Percentiles rank a stretch among this genome's conserved stretches.
phyloP scores from a whole-genome alignment of 108 stramenopile genomes.

The Nannochloropsis salina region DNA sequence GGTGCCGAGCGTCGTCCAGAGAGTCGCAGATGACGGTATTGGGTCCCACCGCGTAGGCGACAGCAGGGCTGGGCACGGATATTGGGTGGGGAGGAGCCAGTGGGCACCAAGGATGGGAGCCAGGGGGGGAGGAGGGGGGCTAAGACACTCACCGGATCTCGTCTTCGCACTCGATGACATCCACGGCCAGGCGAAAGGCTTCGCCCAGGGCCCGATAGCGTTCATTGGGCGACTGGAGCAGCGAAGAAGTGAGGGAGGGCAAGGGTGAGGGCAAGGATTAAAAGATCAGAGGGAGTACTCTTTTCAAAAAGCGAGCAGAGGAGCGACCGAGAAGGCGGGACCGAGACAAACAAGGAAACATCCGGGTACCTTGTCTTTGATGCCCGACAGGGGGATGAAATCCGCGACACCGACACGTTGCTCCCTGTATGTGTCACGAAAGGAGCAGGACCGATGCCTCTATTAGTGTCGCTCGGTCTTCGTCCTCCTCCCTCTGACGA shows the following conservation, averaged over 20 bases:
- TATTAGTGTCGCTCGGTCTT: no score
- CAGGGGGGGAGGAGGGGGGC: not conserved
- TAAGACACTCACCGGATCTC: not conserved
- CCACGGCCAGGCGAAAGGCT: not conserved
- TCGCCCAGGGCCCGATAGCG: not conserved
- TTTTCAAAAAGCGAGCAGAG: not conserved
- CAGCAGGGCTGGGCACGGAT: slow-evolving; percentile 56
- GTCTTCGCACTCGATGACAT: not conserved
- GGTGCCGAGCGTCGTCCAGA: slow-evolving; percentile 70
- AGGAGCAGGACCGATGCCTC: no score
- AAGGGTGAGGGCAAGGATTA: not conserved
- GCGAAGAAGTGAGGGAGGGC: not conserved
- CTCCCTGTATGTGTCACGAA: no score
- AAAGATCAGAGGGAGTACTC: not conserved
- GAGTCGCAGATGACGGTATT: slow-evolving; percentile 87
- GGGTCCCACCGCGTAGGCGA: slow-evolving; percentile 79
- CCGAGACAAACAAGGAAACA: no score
- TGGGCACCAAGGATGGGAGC: not conserved
- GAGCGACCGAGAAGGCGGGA: no score
- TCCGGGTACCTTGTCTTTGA: no score
- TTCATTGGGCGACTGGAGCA: not conserved
- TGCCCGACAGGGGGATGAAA: no score
- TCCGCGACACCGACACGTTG: no score
- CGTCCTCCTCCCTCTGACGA: no score
- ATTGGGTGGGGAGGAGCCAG: not conserved